Evolutionary conservation across 148 eudicot species (phyloP).

Genomic region (Selenicereus undatus): DNA sequence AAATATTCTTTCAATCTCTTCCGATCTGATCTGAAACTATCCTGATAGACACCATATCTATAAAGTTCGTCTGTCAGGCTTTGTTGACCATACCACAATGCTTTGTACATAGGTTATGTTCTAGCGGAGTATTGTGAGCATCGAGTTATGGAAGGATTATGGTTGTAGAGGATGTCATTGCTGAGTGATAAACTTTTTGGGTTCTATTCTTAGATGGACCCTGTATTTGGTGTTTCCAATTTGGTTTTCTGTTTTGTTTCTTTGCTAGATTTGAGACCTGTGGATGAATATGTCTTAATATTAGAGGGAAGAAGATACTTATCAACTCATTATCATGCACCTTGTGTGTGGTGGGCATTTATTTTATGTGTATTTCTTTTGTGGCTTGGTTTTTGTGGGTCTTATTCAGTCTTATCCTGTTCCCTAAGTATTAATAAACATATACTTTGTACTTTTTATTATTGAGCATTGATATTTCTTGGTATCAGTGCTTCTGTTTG

Average conservation of each 20-base stretch:
- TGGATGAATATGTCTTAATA: neutral
- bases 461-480: neutral
- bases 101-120: neutral
- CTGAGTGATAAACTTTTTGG: neutral
- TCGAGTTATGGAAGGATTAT: neutral
- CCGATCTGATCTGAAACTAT: neutral
- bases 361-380: neutral
- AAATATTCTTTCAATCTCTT: neutral
- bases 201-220: neutral
- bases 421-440: neutral
- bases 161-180: neutral
- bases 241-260: neutral
- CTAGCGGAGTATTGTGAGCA: neutral
- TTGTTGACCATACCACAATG: neutral
- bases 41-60: neutral
- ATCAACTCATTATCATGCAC: neutral
- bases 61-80: too few species aligned
- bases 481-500: too few species aligned
- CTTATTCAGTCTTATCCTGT: neutral
- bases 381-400: neutral
- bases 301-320: neutral
- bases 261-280: neutral
- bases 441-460: neutral
- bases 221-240: neutral
- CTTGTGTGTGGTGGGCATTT: neutral